A percentile compares a stretch with the other conserved stretches of the same genome.
Evolutionary conservation across 495 filamentous ascomycete genomes (phyloP).

Genomic region (Podospora appendiculata): DNA sequence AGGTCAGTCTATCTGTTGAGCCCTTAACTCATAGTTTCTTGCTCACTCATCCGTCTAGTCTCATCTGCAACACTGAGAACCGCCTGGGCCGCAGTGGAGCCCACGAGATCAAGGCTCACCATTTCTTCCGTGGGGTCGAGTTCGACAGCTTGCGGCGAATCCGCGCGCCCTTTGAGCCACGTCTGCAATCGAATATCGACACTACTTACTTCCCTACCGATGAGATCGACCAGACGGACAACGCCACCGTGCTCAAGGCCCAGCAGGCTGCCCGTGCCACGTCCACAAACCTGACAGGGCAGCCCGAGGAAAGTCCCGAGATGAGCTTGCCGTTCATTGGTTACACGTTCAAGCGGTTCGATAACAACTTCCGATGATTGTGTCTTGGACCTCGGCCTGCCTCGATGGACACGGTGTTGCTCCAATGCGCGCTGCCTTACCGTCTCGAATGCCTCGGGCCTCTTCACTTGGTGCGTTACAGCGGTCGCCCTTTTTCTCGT

Average conservation of each 20-base stretch:
- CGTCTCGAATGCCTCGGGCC: not conserved
- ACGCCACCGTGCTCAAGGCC: slow-evolving; percentile 62
- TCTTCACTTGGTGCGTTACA: too few relatives aligned
- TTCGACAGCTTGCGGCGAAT: slow-evolving; percentile 88
- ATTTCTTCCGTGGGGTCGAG: slow-evolving; percentile 93
- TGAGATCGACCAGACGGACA: slow-evolving; percentile 92
- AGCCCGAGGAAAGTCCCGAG: slow-evolving; percentile 54
- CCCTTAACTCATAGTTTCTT: not conserved
- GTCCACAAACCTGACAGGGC: slow-evolving; percentile 10
- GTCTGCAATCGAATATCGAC: slow-evolving; percentile 83
- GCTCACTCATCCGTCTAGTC: slow-evolving; percentile 36
- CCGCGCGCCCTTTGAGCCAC: slow-evolving; percentile 91
- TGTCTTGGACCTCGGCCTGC: not conserved
- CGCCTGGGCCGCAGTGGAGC: slow-evolving; percentile 80
- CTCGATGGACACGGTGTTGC: too few relatives aligned
- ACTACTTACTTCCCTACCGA: slow-evolving; percentile 99
- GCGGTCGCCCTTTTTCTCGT: too few relatives aligned
- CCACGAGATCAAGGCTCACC: slow-evolving; percentile 83
- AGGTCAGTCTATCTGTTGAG: slow-evolving; percentile 42
- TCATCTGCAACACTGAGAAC: slow-evolving; percentile 86
- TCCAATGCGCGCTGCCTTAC: not conserved
- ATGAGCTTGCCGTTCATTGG: slow-evolving; percentile 96
- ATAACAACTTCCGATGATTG: slow-evolving; percentile 55
- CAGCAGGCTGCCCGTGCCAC: slow-evolving; percentile 43
- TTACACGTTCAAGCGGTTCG: slow-evolving; percentile 98